Evolutionary conservation across 257 asterid genomes (phyloP).

Genomic region (Ocimum tenuiflorum): DNA sequence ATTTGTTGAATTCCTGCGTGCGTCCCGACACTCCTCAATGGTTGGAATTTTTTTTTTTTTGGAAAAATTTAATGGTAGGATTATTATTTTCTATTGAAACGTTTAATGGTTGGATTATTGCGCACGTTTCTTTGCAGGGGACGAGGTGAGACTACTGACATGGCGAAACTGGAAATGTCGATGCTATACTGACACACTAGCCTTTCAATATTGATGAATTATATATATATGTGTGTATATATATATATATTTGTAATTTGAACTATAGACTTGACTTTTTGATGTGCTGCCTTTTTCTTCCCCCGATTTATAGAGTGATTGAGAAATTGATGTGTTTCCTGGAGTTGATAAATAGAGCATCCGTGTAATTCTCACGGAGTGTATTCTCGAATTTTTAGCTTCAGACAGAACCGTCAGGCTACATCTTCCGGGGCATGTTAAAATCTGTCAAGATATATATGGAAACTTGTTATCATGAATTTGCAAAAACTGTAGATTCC

Average conservation of each 20-base stretch:
- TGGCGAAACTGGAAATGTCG: conserved; percentile 9
- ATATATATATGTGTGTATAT: too few species aligned
- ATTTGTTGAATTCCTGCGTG: background rate
- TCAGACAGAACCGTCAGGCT: too few species aligned
- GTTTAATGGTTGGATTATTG: background rate
- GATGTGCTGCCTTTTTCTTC: background rate
- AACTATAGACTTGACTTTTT: background rate
- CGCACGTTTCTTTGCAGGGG: conserved; percentile 53
- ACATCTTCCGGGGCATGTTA: conserved; percentile 8
- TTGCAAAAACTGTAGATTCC: background rate
- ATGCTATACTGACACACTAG: background rate
- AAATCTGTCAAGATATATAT: conserved; percentile 7
- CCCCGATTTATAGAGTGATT: background rate
- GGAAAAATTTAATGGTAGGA: too few species aligned
- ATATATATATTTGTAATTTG: background rate
- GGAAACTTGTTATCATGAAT: background rate
- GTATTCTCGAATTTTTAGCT: background rate
- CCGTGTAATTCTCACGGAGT: background rate
- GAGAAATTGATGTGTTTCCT: background rate
- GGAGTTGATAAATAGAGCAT: background rate
- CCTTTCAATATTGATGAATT: background rate
- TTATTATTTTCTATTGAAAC: too few species aligned
- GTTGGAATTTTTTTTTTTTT: too few species aligned
- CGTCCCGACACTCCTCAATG: too few species aligned
- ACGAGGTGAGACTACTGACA: conserved; percentile 57